A percentile compares a stretch with the other conserved stretches of the same genome.
Conservation (phyloP, 108 stramenopile species). For the Cyclotella kingstonii region DNA sequence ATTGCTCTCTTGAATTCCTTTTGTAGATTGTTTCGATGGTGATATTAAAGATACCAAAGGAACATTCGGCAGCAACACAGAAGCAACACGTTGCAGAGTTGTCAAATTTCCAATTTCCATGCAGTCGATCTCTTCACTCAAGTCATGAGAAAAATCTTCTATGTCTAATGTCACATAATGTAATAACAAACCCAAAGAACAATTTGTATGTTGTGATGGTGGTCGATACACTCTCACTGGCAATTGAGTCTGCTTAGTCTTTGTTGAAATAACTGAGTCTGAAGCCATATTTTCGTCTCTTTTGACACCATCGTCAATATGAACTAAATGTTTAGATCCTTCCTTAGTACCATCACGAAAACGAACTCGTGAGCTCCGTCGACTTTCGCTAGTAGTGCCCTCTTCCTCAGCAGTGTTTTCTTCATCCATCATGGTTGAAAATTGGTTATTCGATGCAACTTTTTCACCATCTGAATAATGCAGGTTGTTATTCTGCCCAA, state of each 20-base stretch:
- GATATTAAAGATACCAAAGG: not conserved
- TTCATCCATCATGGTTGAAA: not conserved
- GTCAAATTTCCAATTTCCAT: not conserved
- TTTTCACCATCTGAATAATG: not conserved
- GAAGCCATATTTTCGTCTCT: slow-evolving; percentile 1
- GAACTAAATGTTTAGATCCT: not conserved
- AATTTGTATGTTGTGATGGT: not conserved
- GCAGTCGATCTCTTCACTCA: not conserved
- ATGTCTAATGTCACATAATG: slow-evolving; percentile 31
- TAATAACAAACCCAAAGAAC: slow-evolving; percentile 27
- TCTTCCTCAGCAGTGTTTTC: not conserved
- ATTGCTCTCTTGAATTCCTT: not conserved
- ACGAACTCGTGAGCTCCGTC: slow-evolving; percentile 10
- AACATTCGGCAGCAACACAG: slow-evolving; percentile 5
- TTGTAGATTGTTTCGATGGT: too few species aligned
- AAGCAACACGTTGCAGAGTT: not conserved
- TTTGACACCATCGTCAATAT: not conserved
- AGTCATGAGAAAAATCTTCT: slow-evolving; percentile 9
- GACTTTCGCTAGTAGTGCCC: not conserved
- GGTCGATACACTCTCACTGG: slow-evolving; percentile 21
- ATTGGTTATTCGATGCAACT: not conserved
- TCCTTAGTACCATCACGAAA: slow-evolving; percentile 35
- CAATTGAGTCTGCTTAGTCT: not conserved
- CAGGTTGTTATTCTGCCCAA: not conserved
- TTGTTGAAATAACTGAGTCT: not conserved